Base-by-base conservation (phyloP, 495 filamentous ascomycete species). In the Viridothelium virens region DNA sequence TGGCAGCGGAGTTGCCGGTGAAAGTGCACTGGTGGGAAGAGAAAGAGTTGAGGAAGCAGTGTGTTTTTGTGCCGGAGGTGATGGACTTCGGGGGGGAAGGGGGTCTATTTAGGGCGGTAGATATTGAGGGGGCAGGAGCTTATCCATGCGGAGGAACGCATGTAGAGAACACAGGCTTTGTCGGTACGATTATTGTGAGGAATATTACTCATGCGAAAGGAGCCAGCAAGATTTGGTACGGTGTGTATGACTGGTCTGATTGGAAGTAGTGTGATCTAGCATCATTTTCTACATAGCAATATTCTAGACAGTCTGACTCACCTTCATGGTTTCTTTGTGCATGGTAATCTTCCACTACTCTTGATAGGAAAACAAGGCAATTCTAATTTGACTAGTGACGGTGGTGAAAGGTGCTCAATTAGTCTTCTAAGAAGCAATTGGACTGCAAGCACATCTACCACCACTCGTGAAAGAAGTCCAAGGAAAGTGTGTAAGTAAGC, bases 111-210 rank as follows among this genome's bases (percentile, higher is more conserved):
- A 80, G 70, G 72, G 78, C 3, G 84, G 25, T 86, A 18, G 79
- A 80, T 64, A 85, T 85, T 63, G 77, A 79, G 11, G 84, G 84
- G 0, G 78, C 79, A 36, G 84, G 83, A 69, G 78, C 76, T 44
- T 85, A 86, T 73, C 83, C 84, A 1, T 86, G 84, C 67, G 85
- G 85, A 12, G 84, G 85, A 0, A 86, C 84, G 36, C 85, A 87
- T 73, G 83, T 86, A n/a, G 75, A 79, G 38, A 79, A 74, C 11
- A 83, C 81, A 38, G 73, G 79, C 65, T 56, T 74, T 44, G 81
- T 81, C 61, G 85, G 84, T 9, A 75, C 75, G 72, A 80, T 79
- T n/a, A 77, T 73, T 37, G 83, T 86, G 34, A 83, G 77, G 78
- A 86, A 85, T 76, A 82, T 86, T 38, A 78, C 77, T 66, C 77